Evolutionary conservation across 2,329 filamentous ascomycete species (phyloP).

Genomic region (Tolypocladium pustulatum): DNA sequence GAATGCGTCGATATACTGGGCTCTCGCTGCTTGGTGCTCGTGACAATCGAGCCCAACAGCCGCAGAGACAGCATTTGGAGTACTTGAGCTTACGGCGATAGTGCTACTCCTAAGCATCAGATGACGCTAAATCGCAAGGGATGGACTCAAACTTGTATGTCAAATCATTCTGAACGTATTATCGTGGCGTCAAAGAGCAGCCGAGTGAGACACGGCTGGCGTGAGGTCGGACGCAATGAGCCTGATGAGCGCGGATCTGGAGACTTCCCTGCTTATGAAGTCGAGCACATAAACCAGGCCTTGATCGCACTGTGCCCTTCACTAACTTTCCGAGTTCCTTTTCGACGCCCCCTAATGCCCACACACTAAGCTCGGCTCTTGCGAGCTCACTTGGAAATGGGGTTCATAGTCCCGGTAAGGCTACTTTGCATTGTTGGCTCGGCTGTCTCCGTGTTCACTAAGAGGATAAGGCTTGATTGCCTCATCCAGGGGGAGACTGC

Average conservation of each 20-base stretch:
- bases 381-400: background rate
- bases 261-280: background rate
- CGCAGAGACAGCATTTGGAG: no score
- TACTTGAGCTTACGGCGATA: no score
- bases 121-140: no score
- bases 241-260: background rate
- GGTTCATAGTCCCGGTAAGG: background rate
- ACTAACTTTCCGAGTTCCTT: background rate
- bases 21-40: no score
- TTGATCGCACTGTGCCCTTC: background rate
- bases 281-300: background rate
- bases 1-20: no score
- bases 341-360: background rate
- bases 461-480: background rate
- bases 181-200: background rate
- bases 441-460: background rate
- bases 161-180: no score
- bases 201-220: background rate
- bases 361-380: background rate
- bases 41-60: no score
- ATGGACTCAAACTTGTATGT: no score
- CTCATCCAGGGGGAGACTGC: background rate
- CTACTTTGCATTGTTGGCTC: background rate
- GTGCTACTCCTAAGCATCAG: no score
- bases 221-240: background rate